These are phyloP conservation scores for Heritiera littoralis DNA, from an alignment of 345 rosid species.

Conservation along the genomic window DNA sequence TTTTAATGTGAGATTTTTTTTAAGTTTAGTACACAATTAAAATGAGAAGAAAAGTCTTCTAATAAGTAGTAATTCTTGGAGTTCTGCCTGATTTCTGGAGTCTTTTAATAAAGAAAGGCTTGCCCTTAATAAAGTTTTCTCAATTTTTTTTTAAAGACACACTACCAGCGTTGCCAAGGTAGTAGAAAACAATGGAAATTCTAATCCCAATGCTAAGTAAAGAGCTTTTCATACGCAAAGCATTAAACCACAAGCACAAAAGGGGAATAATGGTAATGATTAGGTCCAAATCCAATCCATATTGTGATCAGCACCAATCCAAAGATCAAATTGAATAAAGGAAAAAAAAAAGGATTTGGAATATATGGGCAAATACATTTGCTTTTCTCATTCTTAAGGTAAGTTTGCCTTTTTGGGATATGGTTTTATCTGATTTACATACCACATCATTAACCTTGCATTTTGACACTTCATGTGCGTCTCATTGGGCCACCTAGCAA, in stretches of 20 bases:
- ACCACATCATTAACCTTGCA: no score
- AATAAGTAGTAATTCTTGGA: no score
- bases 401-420: no score
- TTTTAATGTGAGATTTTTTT: no score
- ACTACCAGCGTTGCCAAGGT: neutral
- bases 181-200: neutral
- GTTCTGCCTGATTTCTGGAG: neutral
- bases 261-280: constrained; percentile 33
- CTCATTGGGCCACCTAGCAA: no score
- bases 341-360: neutral
- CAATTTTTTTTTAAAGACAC: neutral
- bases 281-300: constrained; percentile 22
- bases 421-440: no score
- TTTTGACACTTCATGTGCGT: no score
- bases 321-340: constrained; percentile 18
- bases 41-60: neutral
- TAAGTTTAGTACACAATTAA: no score
- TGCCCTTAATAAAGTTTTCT: neutral
- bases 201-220: constrained; percentile 14
- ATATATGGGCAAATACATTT: no score
- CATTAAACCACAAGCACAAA: constrained; percentile 2
- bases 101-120: no score
- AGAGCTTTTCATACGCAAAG: neutral
- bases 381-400: no score
- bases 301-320: constrained; percentile 23